Percentiles rank a stretch among this genome's conserved stretches.
These are phyloP conservation scores for Penicillium cataractarum DNA, from an alignment of 495 filamentous ascomycete species.

Conservation along the genomic window DNA sequence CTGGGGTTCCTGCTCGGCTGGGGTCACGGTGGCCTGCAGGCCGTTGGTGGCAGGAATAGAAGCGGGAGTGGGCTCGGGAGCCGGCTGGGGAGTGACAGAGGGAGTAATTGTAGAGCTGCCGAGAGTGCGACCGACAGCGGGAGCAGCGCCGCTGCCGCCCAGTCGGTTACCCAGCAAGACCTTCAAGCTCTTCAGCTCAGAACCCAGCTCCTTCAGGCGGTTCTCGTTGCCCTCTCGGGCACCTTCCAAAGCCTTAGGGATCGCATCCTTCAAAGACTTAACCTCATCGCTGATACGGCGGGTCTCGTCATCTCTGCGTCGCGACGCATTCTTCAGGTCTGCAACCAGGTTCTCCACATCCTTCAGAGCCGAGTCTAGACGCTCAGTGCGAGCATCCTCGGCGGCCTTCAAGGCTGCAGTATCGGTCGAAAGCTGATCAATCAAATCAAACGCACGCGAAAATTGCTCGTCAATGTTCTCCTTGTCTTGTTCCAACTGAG, in stretches of 20 bases:
- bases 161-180: constrained; percentile 81
- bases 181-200: constrained; percentile 91
- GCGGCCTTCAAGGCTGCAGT: constrained; percentile 83
- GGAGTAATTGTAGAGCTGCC: constrained; percentile 31
- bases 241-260: constrained; percentile 84
- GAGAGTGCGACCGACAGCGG: constrained; percentile 38
- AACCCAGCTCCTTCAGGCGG: constrained; percentile 79
- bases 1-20: constrained; percentile 37
- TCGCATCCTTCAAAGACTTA: constrained; percentile 73
- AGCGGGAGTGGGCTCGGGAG: constrained; percentile 23
- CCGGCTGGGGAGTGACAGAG: constrained; percentile 35
- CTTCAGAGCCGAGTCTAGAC: constrained; percentile 77
- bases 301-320: constrained; percentile 81
- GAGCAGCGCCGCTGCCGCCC: constrained; percentile 50
- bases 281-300: constrained; percentile 87
- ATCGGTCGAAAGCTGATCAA: constrained; percentile 90
- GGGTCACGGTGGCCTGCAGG: constrained; percentile 32
- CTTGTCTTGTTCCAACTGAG: constrained; percentile 92
- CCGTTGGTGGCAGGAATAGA: constrained; percentile 35
- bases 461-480: constrained; percentile 88
- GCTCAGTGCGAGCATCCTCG: constrained; percentile 81
- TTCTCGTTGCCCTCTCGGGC: constrained; percentile 83
- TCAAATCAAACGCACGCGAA: constrained; percentile 82
- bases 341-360: constrained; percentile 83
- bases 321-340: constrained; percentile 77